A percentile compares a stretch with the other conserved stretches of the same genome.
Conservation (phyloP, 73 alveolate genomes). For the Tetrahymena thermophila region DNA sequence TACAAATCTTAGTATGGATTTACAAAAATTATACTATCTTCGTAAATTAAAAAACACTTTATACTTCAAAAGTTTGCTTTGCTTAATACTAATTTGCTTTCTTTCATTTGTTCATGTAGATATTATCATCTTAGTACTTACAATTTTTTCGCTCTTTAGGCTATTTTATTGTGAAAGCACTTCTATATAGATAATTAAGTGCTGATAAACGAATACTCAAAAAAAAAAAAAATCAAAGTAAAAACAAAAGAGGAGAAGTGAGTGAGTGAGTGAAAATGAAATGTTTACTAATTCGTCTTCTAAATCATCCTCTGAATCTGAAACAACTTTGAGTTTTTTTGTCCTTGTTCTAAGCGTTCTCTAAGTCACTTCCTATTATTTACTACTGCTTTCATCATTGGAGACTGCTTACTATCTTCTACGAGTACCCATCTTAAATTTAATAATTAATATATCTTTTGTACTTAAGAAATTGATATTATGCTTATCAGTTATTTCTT, state of each 20-base stretch:
- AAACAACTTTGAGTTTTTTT: not conserved
- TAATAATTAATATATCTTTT: not conserved
- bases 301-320: not conserved
- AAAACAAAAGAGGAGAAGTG: not conserved
- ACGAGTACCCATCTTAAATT: not conserved
- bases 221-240: not conserved
- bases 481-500: not conserved
- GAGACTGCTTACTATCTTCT: not conserved
- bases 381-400: not conserved
- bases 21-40: not conserved
- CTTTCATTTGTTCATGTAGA: not conserved
- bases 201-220: not conserved
- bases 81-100: not conserved
- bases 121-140: not conserved
- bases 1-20: not conserved
- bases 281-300: not conserved
- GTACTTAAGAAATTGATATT: not conserved
- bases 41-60: not conserved
- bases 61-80: not conserved
- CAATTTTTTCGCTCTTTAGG: not conserved
- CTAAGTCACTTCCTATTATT: not conserved
- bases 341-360: not conserved
- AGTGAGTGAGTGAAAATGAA: not conserved
- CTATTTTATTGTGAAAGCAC: not conserved
- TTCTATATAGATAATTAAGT: not conserved